Conservation (phyloP, 768 basidiomycete genomes). For the Mycena rebaudengoi region DNA sequence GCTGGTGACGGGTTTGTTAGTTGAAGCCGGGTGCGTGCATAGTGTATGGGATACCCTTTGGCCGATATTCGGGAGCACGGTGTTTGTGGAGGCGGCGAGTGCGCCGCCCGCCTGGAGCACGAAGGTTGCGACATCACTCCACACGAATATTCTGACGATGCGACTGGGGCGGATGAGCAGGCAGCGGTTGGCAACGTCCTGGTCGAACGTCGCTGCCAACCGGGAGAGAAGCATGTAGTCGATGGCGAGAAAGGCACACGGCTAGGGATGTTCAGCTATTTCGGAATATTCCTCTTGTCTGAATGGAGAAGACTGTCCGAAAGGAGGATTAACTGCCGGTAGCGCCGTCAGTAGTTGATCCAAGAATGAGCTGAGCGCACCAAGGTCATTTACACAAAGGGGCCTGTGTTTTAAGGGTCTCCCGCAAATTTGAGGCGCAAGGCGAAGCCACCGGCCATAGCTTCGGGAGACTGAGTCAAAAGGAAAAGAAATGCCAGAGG, state of each 20-base stretch:
- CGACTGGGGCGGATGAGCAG: conserved; percentile 47
- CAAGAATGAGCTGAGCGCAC: neutral
- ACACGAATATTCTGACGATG: conserved; percentile 57
- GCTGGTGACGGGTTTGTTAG: conserved; percentile 41
- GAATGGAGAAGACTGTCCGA: neutral
- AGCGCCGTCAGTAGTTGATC: neutral
- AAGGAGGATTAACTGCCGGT: neutral
- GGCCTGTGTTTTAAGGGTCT: neutral
- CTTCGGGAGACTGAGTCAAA: neutral
- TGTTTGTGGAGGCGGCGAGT: conserved; percentile 34
- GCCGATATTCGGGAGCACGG: conserved; percentile 26
- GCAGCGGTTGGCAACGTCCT: conserved; percentile 46
- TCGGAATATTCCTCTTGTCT: neutral
- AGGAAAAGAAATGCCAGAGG: neutral
- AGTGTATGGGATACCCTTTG: conserved; percentile 35
- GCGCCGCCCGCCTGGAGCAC: conserved; percentile 55
- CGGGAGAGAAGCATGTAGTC: conserved; percentile 61
- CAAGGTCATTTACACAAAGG: neutral
- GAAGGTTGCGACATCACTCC: conserved; percentile 60
- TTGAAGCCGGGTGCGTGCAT: neutral
- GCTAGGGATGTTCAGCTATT: conserved; percentile 39
- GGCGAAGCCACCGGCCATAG: neutral
- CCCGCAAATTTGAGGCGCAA: neutral
- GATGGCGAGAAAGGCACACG: conserved; percentile 65
- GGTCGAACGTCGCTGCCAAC: conserved; percentile 42